Evolutionary conservation across 2,329 filamentous ascomycete genomes (phyloP), one percentile per base, ranked within the genome.

Genomic region (Hypoxylon sp.): DNA sequence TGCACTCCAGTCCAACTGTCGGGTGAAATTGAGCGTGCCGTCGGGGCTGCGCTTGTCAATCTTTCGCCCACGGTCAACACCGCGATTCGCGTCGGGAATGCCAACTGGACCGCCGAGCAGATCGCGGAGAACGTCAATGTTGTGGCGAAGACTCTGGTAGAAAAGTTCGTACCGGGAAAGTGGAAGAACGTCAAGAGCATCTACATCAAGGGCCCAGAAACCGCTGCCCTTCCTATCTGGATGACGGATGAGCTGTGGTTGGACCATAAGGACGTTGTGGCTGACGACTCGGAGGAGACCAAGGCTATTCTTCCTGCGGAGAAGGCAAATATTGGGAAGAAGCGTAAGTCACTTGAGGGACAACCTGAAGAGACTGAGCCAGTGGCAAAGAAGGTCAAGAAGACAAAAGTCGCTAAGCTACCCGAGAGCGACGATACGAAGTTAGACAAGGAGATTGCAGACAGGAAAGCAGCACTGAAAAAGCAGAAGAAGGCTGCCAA

Each of bases 211-310:
- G 93, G 93, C 2, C 91, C 93, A 27, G 89, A 92, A 75, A 97
- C 95, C 3, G 91, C 90, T 66, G 91, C 95, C 7, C 85, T 99
- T 75, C 96, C 96, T n/a, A 90, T 99, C 76, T 99, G 94, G 92
- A 82, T 97, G 76, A 92, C 95, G 3, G 91, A 94, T 72, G 94
- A 97, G 84, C 84, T 99, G 69, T 99, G 96, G 94, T 80, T 90
- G 14, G 92, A 96, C 70, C 85, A 88, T 66, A 90, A 93, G 67
- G 88, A 91, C 75, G 88, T 97, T 5, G 82, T 96, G 34, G 81
- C 85, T 69, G 82, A 85, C 37, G 80, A 78, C 34, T 81, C 84
- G 63, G 84, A 84, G 71, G 75, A 82, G 72, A 77, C 80, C 23
- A 83, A 83, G 78, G 81, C 81, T 8, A 74, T 82, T 30, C 74